These are phyloP conservation scores for Boletus edulis DNA, from an alignment of 768 basidiomycete species.

Conservation along the genomic window DNA sequence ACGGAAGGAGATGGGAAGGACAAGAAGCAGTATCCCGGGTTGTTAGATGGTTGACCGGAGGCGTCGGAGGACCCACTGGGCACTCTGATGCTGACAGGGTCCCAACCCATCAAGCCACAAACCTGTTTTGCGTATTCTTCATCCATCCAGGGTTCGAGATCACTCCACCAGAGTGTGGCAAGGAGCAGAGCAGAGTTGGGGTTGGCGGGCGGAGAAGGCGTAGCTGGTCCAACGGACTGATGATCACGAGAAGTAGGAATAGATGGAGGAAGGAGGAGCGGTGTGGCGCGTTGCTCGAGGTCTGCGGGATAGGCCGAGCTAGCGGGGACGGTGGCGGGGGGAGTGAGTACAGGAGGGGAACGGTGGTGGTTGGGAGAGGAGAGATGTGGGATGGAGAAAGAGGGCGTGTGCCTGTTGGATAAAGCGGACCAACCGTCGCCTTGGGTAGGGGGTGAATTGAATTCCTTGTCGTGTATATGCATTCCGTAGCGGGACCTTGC, in stretches of 20 bases:
- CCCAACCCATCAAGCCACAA: conserved; percentile 85
- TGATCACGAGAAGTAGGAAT: conserved; percentile 18
- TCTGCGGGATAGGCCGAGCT: conserved; percentile 19
- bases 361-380: conserved; percentile 48
- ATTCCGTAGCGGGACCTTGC: conserved; percentile 36
- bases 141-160: conserved; percentile 96
- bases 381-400: conserved; percentile 21
- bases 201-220: conserved; percentile 26
- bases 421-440: conserved; percentile 31
- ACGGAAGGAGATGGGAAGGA: conserved; percentile 74
- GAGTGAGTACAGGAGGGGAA: conserved; percentile 32
- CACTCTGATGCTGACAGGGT: conserved; percentile 69
- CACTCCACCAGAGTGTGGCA: conserved; percentile 80
- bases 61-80: conserved; percentile 59
- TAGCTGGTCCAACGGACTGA: conserved; percentile 11
- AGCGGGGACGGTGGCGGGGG: conserved; percentile 22
- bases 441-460: conserved; percentile 20
- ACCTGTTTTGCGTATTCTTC: conserved; percentile 92
- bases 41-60: conserved; percentile 68
- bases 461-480: conserved; percentile 37
- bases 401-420: conserved; percentile 35
- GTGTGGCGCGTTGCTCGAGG: conserved; percentile 18
- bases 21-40: conserved; percentile 85
- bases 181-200: conserved; percentile 36
- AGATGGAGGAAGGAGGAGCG: conserved; percentile 11